These are phyloP conservation scores for Lanmaoa rubissima DNA, from an alignment of 768 basidiomycete species.

Conservation along the genomic window DNA sequence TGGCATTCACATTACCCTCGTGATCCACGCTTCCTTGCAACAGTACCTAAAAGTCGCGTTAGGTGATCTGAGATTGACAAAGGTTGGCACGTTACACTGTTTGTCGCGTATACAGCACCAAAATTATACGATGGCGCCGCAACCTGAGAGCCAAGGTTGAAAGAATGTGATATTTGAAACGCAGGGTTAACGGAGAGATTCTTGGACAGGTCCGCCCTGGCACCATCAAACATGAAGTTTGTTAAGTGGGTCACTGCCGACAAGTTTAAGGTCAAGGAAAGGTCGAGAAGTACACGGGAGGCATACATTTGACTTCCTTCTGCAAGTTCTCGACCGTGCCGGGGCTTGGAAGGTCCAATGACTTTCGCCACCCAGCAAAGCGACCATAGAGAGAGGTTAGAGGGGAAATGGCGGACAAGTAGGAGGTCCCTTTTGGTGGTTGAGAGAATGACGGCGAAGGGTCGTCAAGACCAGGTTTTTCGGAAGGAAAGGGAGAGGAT, in stretches of 20 bases:
- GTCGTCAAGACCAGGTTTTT: conserved; percentile 43
- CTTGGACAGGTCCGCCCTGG: conserved; percentile 93
- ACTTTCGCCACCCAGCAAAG: conserved; percentile 78
- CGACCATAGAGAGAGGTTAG: conserved; percentile 66
- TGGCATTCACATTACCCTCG: conserved; percentile 84
- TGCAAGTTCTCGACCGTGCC: conserved; percentile 90
- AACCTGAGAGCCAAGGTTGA: conserved; percentile 86
- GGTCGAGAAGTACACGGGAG: conserved; percentile 3
- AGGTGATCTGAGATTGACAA: conserved; percentile 14
- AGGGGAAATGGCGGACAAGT: conserved; percentile 41
- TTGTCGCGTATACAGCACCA: conserved; percentile 87
- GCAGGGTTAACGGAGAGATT: conserved; percentile 89
- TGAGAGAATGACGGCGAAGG: conserved; percentile 35
- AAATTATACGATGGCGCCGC: conserved; percentile 89
- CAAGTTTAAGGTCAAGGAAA: not conserved
- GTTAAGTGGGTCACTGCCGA: conserved; percentile 79
- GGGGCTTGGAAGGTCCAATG: conserved; percentile 84
- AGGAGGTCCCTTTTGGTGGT: conserved; percentile 40
- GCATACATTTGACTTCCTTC: conserved; percentile 87
- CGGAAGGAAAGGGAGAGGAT: conserved; percentile 38
- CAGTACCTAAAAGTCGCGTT: conserved; percentile 59
- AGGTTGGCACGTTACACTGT: conserved; percentile 49
- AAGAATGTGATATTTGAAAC: conserved; percentile 98
- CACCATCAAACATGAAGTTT: conserved; percentile 97
- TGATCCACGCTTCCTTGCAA: conserved; percentile 94